phyloP scores from a whole-genome alignment of 2,329 filamentous ascomycete genomes.

The Sarocladium strictum region DNA sequence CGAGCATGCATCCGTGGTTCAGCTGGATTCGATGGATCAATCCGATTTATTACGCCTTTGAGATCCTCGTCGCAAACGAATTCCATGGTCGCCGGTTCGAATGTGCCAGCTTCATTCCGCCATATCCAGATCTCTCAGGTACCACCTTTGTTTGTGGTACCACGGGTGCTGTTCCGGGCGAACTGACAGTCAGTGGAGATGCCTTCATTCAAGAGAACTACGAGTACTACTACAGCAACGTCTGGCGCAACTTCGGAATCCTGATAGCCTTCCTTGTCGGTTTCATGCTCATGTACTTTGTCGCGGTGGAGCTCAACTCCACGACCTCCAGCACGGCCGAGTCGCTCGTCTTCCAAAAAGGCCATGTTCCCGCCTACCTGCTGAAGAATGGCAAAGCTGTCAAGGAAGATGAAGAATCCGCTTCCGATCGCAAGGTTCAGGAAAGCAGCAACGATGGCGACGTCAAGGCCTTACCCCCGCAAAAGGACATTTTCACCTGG shows the following conservation, averaged over 20 bases:
- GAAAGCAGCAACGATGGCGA: constrained; percentile 14
- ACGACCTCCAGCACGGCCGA: constrained; percentile 57
- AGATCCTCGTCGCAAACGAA: constrained; percentile 68
- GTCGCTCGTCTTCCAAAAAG: constrained; percentile 59
- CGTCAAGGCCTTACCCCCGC: constrained; percentile 30
- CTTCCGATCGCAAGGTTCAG: constrained; percentile 20
- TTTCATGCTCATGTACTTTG: constrained; percentile 59
- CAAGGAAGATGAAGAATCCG: constrained; percentile 16
- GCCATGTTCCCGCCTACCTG: constrained; percentile 41
- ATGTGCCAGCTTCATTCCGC: constrained; percentile 47
- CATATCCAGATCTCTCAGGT: constrained; percentile 32
- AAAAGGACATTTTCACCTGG: constrained; percentile 69
- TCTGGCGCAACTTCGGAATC: constrained; percentile 67
- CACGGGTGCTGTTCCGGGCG: constrained; percentile 49
- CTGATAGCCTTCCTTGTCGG: constrained; percentile 57
- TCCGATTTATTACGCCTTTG: constrained; percentile 68
- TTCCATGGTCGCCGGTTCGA: constrained; percentile 52
- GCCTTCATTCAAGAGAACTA: constrained; percentile 52
- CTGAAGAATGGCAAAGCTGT: constrained; percentile 22
- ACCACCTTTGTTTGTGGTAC: constrained; percentile 47
- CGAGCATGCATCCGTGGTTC: constrained; percentile 66
- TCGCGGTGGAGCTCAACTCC: constrained; percentile 60
- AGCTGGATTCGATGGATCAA: constrained; percentile 73
- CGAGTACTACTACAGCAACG: constrained; percentile 48
- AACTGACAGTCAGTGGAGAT: constrained; percentile 52